phyloP scores from a whole-genome alignment of 768 basidiomycete species.

The Hericium erinaceus region DNA sequence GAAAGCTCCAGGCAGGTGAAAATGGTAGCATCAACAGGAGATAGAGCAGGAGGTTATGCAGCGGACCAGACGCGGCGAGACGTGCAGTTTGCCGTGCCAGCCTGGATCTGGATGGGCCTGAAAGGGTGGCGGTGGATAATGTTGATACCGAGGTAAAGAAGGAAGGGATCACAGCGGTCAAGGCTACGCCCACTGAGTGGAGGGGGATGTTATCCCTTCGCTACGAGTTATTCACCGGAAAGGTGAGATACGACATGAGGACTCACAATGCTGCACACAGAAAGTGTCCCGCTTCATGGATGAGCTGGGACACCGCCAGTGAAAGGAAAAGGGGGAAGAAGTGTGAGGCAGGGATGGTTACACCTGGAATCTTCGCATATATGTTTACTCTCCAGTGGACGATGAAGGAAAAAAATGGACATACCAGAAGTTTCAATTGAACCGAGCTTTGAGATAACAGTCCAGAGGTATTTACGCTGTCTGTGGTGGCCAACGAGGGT shows the following conservation, averaged over 20 bases:
- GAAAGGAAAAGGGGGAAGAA: slow-evolving; percentile 55
- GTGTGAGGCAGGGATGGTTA: slow-evolving; percentile 71
- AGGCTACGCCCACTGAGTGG: slow-evolving; percentile 46
- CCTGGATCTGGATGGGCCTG: slow-evolving; percentile 26
- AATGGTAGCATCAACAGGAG: slow-evolving; percentile 29
- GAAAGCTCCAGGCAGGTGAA: slow-evolving; percentile 6
- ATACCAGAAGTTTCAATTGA: slow-evolving; percentile 5
- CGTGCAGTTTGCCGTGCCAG: slow-evolving; percentile 25
- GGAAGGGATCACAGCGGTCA: slow-evolving; percentile 59
- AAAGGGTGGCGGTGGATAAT: slow-evolving; percentile 35
- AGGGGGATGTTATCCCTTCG: slow-evolving; percentile 58
- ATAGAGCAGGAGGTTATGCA: slow-evolving; percentile 65
- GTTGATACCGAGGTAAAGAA: slow-evolving; percentile 47
- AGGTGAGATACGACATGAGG: background rate
- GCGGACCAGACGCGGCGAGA: slow-evolving; percentile 65
- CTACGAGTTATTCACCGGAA: background rate
- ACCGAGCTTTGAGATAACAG: background rate
- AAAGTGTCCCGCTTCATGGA: slow-evolving; percentile 79
- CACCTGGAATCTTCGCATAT: slow-evolving; percentile 58
- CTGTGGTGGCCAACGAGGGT: background rate
- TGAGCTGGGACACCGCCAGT: slow-evolving; percentile 53
- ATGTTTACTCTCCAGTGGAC: background rate
- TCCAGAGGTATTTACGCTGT: slow-evolving; percentile 2
- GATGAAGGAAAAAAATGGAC: background rate
- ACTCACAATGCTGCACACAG: slow-evolving; percentile 66